Percentiles rank a stretch among this genome's conserved stretches.
These are phyloP conservation scores for Aspergillus sojae DNA, from an alignment of 2,329 filamentous ascomycete genomes.

Conservation along the genomic window DNA sequence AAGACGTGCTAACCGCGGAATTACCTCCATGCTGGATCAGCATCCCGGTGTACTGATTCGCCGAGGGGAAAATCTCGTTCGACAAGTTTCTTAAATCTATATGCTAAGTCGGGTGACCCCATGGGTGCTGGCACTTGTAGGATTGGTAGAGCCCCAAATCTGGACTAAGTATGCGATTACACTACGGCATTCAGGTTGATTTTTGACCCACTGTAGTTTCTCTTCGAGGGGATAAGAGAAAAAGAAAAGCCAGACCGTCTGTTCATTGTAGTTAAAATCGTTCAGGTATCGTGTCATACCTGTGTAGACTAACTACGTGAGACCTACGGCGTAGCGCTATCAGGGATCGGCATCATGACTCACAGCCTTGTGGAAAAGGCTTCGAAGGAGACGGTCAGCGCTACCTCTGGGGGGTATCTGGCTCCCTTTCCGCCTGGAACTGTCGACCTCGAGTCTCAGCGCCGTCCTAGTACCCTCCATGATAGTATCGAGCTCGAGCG, in stretches of 20 bases:
- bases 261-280: background rate
- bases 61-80: background rate
- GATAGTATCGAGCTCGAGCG: constrained; percentile 15
- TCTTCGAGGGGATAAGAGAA: background rate
- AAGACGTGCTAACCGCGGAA: background rate
- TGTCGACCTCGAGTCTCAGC: background rate
- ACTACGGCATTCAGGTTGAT: background rate
- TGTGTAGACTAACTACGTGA: background rate
- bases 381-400: background rate
- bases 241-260: background rate
- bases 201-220: background rate
- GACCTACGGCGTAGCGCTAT: background rate
- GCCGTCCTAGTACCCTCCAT: background rate
- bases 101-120: background rate
- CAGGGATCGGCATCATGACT: background rate
- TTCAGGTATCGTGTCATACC: background rate
- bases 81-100: background rate
- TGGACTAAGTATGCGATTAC: background rate
- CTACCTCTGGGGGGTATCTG: background rate
- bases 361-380: background rate
- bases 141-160: background rate
- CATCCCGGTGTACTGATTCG: background rate
- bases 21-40: background rate
- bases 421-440: background rate
- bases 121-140: background rate